phyloP scores from a whole-genome alignment of 345 rosid genomes.

The Iberis pinnata region DNA sequence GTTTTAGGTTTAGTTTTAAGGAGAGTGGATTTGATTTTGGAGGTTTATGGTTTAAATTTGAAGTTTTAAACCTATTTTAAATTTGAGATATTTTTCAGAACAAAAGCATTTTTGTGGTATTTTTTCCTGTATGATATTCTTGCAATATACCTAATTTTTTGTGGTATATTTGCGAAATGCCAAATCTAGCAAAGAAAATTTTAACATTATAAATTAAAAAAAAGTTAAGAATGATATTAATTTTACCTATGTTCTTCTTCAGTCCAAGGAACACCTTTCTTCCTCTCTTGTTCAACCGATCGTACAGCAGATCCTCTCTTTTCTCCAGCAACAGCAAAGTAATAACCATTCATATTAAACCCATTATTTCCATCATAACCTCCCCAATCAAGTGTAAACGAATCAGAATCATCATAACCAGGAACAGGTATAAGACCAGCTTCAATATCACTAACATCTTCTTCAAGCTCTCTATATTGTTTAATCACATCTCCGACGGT shows the following conservation, averaged over 20 bases:
- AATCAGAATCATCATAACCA: slow-evolving; percentile 52
- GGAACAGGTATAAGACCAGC: slow-evolving; percentile 87
- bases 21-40: no score
- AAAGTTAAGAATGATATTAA: neutral
- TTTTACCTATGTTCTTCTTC: slow-evolving; percentile 75
- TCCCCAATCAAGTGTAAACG: slow-evolving; percentile 82
- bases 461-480: slow-evolving; percentile 83
- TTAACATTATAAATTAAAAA: slow-evolving; percentile 1
- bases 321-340: slow-evolving; percentile 51
- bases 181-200: slow-evolving; percentile 28
- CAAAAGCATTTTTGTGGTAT: no score
- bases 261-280: slow-evolving; percentile 64
- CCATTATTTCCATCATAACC: slow-evolving; percentile 28
- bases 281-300: slow-evolving; percentile 78
- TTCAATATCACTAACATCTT: slow-evolving; percentile 89
- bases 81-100: no score
- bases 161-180: no score
- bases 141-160: no score
- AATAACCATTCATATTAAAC: slow-evolving; percentile 47
- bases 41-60: no score
- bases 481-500: slow-evolving; percentile 81
- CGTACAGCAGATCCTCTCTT: slow-evolving; percentile 55
- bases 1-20: no score
- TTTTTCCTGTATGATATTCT: no score
- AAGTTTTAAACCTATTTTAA: no score